Conservation (phyloP, 2,329 filamentous ascomycete genomes). For the Epichloe coenophiala region DNA sequence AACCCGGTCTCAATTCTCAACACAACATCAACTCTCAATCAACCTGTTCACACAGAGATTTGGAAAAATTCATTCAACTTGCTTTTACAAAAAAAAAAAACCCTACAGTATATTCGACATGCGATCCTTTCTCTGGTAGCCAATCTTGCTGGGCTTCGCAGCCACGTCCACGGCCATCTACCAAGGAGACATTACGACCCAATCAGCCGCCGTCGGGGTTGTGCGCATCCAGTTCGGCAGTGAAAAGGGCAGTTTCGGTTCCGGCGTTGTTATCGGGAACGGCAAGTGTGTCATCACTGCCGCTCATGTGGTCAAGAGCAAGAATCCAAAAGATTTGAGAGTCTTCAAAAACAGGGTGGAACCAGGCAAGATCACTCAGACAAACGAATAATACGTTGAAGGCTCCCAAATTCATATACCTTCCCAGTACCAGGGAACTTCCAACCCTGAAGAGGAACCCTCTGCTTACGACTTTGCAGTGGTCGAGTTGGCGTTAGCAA, state of each 20-base stretch:
- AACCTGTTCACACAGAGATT: background rate
- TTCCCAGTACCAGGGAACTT: background rate
- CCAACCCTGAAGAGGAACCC: background rate
- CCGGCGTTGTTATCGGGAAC: background rate
- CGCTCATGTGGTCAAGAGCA: background rate
- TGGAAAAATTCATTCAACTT: background rate
- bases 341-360: background rate
- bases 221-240: background rate
- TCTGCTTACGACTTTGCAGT: background rate
- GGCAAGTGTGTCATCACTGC: background rate
- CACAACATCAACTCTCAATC: background rate
- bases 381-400: fast-evolving
- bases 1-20: fast-evolving
- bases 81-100: background rate
- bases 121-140: background rate
- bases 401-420: background rate
- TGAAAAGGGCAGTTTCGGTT: background rate
- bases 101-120: background rate
- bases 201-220: background rate
- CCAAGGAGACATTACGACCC: background rate
- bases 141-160: background rate
- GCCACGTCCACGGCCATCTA: background rate
- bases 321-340: fast-evolving
- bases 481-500: background rate
- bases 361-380: background rate